Conservation (phyloP, 2,329 filamentous ascomycete genomes). For the Graphium sp. region DNA sequence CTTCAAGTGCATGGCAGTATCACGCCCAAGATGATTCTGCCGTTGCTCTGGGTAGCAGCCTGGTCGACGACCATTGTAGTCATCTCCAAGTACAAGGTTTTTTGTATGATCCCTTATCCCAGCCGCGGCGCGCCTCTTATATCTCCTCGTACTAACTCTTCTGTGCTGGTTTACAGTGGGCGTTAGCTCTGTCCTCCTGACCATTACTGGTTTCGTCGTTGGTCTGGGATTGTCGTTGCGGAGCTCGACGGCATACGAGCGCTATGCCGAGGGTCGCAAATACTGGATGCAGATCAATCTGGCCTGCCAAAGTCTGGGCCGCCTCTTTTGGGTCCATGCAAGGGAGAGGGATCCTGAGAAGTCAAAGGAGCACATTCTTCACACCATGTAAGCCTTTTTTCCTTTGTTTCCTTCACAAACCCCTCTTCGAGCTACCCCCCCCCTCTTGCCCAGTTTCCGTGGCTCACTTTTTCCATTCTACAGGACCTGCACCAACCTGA, state of each 20-base stretch:
- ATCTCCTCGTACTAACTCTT: constrained; percentile 4
- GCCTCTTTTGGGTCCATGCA: constrained; percentile 67
- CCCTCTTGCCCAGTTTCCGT: not conserved
- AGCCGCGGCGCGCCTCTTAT: too few relatives aligned
- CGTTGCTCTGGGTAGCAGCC: constrained; percentile 39
- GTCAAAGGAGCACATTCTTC: constrained; percentile 8
- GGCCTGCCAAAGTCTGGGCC: constrained; percentile 51
- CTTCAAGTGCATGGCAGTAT: constrained; percentile 63
- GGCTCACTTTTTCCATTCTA: constrained; percentile 9
- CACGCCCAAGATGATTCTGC: constrained; percentile 56
- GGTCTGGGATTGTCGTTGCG: constrained; percentile 65
- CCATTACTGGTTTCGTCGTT: constrained; percentile 68
- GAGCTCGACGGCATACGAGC: constrained; percentile 62
- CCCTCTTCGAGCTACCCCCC: too few relatives aligned
- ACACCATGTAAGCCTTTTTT: constrained; percentile 5
- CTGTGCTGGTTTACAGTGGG: constrained; percentile 16
- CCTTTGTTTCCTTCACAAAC: not conserved
- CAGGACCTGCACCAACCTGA: constrained; percentile 52
- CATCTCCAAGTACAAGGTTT: constrained; percentile 28
- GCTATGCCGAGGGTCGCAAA: constrained; percentile 47
- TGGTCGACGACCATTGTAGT: constrained; percentile 53
- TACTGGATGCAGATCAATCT: constrained; percentile 44
- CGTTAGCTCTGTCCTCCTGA: constrained; percentile 47
- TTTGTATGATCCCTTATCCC: too few relatives aligned
- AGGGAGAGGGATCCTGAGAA: constrained; percentile 6